These are phyloP conservation scores for Cytospora piceae DNA, from an alignment of 2,329 filamentous ascomycete species.

Conservation along the genomic window DNA sequence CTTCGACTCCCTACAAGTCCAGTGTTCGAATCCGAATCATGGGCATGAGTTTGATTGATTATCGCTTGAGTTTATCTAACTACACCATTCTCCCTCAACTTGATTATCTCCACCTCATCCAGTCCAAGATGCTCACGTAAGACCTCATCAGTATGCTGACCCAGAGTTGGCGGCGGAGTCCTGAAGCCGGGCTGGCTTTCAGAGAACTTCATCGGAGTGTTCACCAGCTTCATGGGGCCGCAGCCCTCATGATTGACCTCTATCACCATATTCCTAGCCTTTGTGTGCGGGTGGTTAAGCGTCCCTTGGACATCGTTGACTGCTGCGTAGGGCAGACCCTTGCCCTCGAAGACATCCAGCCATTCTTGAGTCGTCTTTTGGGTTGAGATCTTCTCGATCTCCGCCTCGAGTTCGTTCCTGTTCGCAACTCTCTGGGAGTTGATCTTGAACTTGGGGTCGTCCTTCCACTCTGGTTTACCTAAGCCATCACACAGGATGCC, in stretches of 20 bases:
- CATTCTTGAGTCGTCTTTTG: slow-evolving; percentile 85
- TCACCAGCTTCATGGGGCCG: slow-evolving; percentile 86
- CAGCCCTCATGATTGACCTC: slow-evolving; percentile 83
- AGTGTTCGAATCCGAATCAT: not conserved
- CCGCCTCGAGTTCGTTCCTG: slow-evolving; percentile 73
- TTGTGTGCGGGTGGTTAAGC: slow-evolving; percentile 81
- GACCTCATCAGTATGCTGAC: slow-evolving; percentile 84
- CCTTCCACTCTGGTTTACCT: slow-evolving; percentile 61
- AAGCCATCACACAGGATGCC: slow-evolving; percentile 65
- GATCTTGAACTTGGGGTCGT: slow-evolving; percentile 60
- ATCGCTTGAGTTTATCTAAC: slow-evolving; percentile 48
- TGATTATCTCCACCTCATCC: slow-evolving; percentile 59
- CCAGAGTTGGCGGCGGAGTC: slow-evolving; percentile 79
- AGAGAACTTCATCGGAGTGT: slow-evolving; percentile 93
- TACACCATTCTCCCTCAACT: slow-evolving; percentile 68
- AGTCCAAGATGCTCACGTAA: slow-evolving; percentile 67
- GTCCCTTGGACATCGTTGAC: slow-evolving; percentile 91
- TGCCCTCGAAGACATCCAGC: slow-evolving; percentile 85
- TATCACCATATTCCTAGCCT: slow-evolving; percentile 85
- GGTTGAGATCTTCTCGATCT: slow-evolving; percentile 76
- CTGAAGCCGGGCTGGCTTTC: slow-evolving; percentile 77
- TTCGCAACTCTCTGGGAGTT: slow-evolving; percentile 70
- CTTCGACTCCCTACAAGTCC: not conserved
- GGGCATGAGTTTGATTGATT: not conserved
- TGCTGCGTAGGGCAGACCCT: slow-evolving; percentile 87